Conservation (phyloP, 768 basidiomycete species). For the Pisolithus sp. region DNA sequence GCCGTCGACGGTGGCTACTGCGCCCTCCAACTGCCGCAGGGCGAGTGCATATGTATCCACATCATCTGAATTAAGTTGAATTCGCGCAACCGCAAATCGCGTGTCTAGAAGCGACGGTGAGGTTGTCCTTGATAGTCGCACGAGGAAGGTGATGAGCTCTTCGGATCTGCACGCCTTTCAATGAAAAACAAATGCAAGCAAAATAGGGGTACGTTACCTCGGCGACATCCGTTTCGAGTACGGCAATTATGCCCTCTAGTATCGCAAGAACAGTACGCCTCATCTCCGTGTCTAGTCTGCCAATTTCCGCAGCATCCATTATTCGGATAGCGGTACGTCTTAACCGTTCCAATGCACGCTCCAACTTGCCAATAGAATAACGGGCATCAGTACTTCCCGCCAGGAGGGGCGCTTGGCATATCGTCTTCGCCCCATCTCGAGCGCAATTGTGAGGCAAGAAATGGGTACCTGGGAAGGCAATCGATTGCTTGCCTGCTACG, state of each 20-base stretch:
- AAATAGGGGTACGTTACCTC: slow-evolving; percentile 19
- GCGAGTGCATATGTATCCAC: slow-evolving; percentile 41
- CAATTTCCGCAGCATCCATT: slow-evolving; percentile 31
- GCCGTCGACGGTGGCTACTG: slow-evolving; percentile 24
- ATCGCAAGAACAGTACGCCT: slow-evolving; percentile 21
- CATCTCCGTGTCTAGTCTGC: slow-evolving; percentile 3
- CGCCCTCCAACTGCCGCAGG: slow-evolving; percentile 42
- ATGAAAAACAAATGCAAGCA: not conserved
- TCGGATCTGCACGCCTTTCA: slow-evolving; percentile 2
- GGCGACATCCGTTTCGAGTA: slow-evolving; percentile 26
- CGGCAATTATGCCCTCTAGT: slow-evolving; percentile 30
- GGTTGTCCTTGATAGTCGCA: slow-evolving; percentile 26
- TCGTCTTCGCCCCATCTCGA: not conserved
- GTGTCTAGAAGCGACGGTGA: slow-evolving; percentile 49
- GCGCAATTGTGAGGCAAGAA: slow-evolving; percentile 10
- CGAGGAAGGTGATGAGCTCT: slow-evolving; percentile 1
- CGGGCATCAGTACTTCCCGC: slow-evolving; percentile 10
- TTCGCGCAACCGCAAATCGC: slow-evolving; percentile 47
- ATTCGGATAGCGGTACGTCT: slow-evolving; percentile 44
- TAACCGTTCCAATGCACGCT: slow-evolving; percentile 54
- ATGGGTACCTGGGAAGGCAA: slow-evolving; percentile 16
- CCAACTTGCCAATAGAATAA: slow-evolving; percentile 46
- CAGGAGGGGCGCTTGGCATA: not conserved
- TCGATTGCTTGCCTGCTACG: slow-evolving; percentile 15
- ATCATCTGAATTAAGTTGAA: slow-evolving; percentile 33